These are phyloP conservation scores for Brassica nigra DNA, from an alignment of 345 rosid species.

Conservation along the genomic window DNA sequence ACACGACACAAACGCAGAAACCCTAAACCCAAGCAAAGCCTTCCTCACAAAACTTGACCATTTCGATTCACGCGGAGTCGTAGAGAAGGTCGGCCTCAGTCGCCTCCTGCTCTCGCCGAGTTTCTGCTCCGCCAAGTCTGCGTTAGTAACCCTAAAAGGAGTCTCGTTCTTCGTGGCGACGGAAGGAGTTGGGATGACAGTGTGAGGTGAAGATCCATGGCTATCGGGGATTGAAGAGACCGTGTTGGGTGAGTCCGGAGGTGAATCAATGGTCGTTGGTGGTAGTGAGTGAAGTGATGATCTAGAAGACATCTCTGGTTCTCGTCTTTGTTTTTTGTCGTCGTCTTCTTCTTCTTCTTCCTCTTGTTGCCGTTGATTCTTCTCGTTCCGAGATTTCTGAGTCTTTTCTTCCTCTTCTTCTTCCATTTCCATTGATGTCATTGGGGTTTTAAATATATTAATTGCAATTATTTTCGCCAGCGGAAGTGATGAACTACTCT, in stretches of 20 bases:
- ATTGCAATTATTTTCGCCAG: background rate
- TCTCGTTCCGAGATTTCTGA: constrained; percentile 13
- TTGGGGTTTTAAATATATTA: background rate
- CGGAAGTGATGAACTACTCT: constrained; percentile 23
- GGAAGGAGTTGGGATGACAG: constrained; percentile 33
- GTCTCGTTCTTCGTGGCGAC: constrained; percentile 34
- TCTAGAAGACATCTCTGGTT: constrained; percentile 34
- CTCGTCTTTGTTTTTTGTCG: background rate
- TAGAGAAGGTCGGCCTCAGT: constrained; percentile 47
- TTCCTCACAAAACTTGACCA: constrained; percentile 49
- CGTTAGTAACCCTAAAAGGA: constrained; percentile 36
- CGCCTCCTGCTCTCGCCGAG: constrained; percentile 41
- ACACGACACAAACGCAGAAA: constrained; percentile 61
- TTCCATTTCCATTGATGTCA: constrained; percentile 29
- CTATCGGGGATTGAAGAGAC: constrained; percentile 49
- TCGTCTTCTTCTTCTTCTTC: background rate
- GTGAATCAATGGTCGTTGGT: constrained; percentile 34
- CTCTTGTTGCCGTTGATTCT: constrained; percentile 4
- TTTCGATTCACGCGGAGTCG: constrained; percentile 51
- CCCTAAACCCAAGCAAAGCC: constrained; percentile 60
- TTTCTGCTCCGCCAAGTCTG: constrained; percentile 27
- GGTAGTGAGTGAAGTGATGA: constrained; percentile 43
- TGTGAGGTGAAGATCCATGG: constrained; percentile 49
- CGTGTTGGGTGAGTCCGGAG: constrained; percentile 43
- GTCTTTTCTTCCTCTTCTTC: constrained; percentile 18